Conservation (phyloP, 2,329 filamentous ascomycete genomes). For the Hypocreales sp. region DNA sequence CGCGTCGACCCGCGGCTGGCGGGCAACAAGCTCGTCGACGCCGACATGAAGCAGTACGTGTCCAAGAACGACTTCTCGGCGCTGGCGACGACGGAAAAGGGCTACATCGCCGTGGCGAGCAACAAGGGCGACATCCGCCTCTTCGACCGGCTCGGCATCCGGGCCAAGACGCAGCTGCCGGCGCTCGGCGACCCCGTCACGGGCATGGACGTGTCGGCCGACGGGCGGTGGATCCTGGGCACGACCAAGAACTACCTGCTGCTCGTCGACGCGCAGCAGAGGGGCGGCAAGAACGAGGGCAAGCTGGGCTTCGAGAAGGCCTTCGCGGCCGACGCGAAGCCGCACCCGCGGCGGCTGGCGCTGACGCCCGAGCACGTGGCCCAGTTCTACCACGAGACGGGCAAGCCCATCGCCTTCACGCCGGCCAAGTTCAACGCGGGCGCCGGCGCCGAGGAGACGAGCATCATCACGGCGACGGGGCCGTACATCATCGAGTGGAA, state of each 20-base stretch:
- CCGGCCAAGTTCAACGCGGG: conserved; percentile 89
- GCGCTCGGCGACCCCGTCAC: conserved; percentile 91
- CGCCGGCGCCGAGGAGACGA: conserved; percentile 66
- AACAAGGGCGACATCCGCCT: conserved; percentile 96
- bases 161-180: conserved; percentile 93
- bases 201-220: conserved; percentile 86
- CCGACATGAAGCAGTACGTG: conserved; percentile 85
- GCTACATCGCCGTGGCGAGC: conserved; percentile 89
- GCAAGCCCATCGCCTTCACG: conserved; percentile 73
- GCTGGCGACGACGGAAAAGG: conserved; percentile 86
- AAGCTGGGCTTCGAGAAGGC: conserved; percentile 95
- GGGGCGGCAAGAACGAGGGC: conserved; percentile 87
- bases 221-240: conserved; percentile 88
- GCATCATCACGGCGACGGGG: conserved; percentile 90
- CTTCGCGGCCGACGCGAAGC: conserved; percentile 86
- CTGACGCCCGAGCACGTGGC: conserved; percentile 86
- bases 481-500: conserved; percentile 97
- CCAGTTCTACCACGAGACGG: conserved; percentile 94
- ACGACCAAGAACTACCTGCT: conserved; percentile 91
- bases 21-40: conserved; percentile 84
- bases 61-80: conserved; percentile 98
- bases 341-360: conserved; percentile 77
- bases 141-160: conserved; percentile 91
- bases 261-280: conserved; percentile 81
- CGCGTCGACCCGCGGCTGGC: conserved; percentile 81